Base-by-base conservation (phyloP, 2,329 filamentous ascomycete genomes). In the Thelonectria olida region DNA sequence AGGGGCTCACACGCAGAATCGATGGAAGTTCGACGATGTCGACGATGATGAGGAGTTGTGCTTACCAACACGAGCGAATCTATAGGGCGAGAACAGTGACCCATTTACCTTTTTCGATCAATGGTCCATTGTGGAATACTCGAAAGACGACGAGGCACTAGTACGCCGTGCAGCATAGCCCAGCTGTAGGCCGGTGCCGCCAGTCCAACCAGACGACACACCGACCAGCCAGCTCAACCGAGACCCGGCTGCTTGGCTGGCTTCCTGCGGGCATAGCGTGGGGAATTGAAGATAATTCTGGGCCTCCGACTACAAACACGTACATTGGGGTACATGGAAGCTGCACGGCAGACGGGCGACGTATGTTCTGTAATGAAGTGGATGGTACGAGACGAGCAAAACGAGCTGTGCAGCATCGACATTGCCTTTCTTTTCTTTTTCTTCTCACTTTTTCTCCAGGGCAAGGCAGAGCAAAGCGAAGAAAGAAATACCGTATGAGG, bases 211-310 rank as follows among this genome's bases (percentile, higher is more conserved):
- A 45, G 20, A 13, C 20, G 20, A 45, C 42, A 45, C 42, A 48
- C 23, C 31, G 15, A 22, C 48, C 31, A 45, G 45, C 17, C 20
- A 23, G 19, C 19, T 54, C 27, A 55, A 39, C 57, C 57, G 57
- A 55, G 57, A 60, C 57, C 57, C 57, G 31, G 57, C 57, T 60
- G 51, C 57, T 50, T 55, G 57, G 57, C 57, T 60, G 57, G 51
- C 41, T 50, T 60, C 51, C 51, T 60, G 57, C 57, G 45, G 45
- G 41, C 41, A 52, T 45, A 55, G 57, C 57, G 57, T 60, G 57
- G 57, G 57, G 57, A 59, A 45, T 28, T 50, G 28, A 31, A 52
- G 47, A 49, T 51, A 54, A 47, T 41, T 53, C 49, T 53, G 56
- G 56, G 42, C 52, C 56, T 48, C 56, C 41, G 39, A 41, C 48